Evolutionary conservation across 108 stramenopile species (phyloP).

Genomic region (Cylindrotheca closterium): DNA sequence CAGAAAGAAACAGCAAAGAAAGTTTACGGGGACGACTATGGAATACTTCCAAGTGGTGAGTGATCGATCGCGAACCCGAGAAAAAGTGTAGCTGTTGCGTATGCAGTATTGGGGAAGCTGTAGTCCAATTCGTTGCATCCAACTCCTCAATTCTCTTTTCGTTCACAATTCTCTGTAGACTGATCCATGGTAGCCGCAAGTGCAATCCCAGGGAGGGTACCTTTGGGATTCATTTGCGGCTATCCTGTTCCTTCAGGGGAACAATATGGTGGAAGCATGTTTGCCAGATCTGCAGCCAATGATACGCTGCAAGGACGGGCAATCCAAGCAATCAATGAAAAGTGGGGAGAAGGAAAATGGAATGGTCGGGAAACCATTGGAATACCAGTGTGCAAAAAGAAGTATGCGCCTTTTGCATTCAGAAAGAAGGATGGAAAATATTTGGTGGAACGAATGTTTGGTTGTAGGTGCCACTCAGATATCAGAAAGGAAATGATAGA

Average conservation of each 20-base stretch:
- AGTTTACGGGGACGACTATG: constrained; percentile 82
- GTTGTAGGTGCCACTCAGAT: constrained; percentile 67
- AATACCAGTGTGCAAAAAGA: constrained; percentile 88
- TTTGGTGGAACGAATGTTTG: constrained; percentile 77
- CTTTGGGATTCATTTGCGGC: constrained; percentile 89
- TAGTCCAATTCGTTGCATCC: not conserved
- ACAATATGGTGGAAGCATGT: constrained; percentile 86
- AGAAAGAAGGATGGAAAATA: constrained; percentile 37
- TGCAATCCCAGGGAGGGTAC: constrained; percentile 88
- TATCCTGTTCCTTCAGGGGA: constrained; percentile 78
- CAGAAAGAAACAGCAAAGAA: constrained; percentile 40
- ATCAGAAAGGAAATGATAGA: constrained; percentile 61
- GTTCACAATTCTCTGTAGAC: too few species aligned
- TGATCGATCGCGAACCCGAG: constrained; percentile 66
- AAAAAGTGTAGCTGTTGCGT: not conserved
- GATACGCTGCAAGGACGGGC: constrained; percentile 81
- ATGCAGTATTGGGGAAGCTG: not conserved
- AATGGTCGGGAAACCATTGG: constrained; percentile 72
- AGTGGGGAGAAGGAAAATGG: constrained; percentile 67
- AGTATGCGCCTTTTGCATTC: constrained; percentile 82
- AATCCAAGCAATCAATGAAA: constrained; percentile 76
- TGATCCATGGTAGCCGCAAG: constrained; percentile 80
- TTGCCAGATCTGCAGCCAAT: constrained; percentile 70
- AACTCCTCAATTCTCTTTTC: not conserved
- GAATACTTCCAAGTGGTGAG: constrained; percentile 70